Conservation (phyloP, 345 rosid genomes). For the Acer campestre region DNA sequence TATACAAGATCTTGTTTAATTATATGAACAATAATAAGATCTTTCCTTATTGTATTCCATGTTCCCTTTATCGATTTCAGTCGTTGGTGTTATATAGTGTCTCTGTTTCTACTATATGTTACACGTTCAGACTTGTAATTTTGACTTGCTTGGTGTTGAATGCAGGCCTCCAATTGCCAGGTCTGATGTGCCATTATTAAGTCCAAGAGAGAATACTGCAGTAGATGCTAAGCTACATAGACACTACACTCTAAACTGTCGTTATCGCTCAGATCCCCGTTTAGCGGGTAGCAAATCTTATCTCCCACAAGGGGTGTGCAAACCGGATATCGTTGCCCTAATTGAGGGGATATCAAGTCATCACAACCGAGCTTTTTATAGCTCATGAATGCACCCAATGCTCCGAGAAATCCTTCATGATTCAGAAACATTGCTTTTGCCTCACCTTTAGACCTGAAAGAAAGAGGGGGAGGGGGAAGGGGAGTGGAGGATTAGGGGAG, state of each 20-base stretch:
- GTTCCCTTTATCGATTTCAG: background rate
- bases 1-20: background rate
- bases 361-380: conserved; percentile 38
- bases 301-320: conserved; percentile 24
- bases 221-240: conserved; percentile 21
- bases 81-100: background rate
- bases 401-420: conserved; percentile 94
- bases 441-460: conserved; percentile 83
- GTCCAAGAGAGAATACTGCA: background rate
- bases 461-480: background rate
- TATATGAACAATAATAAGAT: background rate
- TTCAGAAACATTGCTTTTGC: conserved; percentile 81
- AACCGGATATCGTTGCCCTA: conserved; percentile 11
- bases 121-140: background rate
- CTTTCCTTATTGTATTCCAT: background rate
- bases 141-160: background rate
- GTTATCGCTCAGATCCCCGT: conserved; percentile 29
- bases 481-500: background rate
- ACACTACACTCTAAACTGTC: conserved; percentile 38
- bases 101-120: conserved; percentile 21
- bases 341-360: conserved; percentile 23
- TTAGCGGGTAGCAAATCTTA: conserved; percentile 24
- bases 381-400: conserved; percentile 72
- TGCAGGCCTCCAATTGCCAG: background rate
- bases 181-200: background rate